Evolutionary conservation across 2,329 filamentous ascomycete genomes (phyloP).

Genomic region (Gremmenia infestans): DNA sequence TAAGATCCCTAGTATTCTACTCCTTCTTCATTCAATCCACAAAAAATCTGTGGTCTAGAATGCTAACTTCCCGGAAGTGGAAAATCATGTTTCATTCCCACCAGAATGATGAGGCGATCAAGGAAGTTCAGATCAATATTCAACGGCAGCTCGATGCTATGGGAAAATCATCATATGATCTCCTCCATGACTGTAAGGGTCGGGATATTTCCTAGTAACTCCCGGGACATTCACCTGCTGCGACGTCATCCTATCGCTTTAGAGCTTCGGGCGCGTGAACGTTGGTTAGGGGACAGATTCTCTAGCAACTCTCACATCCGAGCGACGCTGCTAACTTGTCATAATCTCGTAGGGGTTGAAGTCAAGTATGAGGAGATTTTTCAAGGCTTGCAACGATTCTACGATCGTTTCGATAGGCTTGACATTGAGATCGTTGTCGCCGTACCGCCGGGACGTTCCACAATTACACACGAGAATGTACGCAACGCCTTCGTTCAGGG

Average conservation of each 20-base stretch:
- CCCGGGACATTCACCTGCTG: not conserved
- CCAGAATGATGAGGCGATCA: not conserved
- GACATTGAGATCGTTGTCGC: slow-evolving; percentile 12
- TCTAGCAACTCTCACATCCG: not conserved
- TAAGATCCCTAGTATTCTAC: not conserved
- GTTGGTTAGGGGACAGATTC: too few relatives aligned
- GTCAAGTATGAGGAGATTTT: not conserved
- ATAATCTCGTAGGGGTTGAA: not conserved
- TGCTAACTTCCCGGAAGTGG: not conserved
- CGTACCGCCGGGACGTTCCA: slow-evolving; percentile 13
- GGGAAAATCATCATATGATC: slow-evolving; percentile 1
- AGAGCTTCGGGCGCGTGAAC: too few relatives aligned
- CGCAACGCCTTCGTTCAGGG: slow-evolving; percentile 10
- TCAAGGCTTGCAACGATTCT: not conserved
- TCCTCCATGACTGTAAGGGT: slow-evolving; percentile 5
- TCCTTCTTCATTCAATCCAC: too few relatives aligned
- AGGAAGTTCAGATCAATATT: slow-evolving; percentile 1
- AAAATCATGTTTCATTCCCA: not conserved
- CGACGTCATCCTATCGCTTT: too few relatives aligned
- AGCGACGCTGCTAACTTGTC: not conserved
- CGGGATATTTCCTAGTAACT: not conserved
- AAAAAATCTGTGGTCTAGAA: not conserved
- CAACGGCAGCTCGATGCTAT: not conserved
- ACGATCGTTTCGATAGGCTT: slow-evolving; percentile 1
- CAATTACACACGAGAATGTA: slow-evolving; percentile 10